These are phyloP conservation scores for Dictyostelium citrinum DNA, from an alignment of 78 protist species.

Conservation along the genomic window DNA sequence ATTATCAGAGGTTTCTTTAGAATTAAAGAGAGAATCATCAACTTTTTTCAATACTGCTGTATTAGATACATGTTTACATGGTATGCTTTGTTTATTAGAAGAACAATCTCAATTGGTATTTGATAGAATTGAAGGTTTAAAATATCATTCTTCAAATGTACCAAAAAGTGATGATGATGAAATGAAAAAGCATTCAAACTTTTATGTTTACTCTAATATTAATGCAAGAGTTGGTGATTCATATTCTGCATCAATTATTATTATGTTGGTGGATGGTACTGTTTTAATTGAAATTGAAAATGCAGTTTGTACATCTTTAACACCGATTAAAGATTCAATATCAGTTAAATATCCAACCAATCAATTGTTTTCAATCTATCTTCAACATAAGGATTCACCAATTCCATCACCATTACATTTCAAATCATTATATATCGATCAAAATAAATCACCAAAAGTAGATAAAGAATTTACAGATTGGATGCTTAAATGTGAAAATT, in stretches of 20 bases:
- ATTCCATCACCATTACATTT: neutral
- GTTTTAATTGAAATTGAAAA: neutral
- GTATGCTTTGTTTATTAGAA: neutral
- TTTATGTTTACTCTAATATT: neutral
- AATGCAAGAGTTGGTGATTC: neutral
- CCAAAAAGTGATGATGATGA: neutral
- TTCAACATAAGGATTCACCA: neutral
- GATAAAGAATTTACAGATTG: neutral
- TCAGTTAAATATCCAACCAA: neutral
- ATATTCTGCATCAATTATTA: neutral
- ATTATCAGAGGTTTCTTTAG: neutral
- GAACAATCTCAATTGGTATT: neutral
- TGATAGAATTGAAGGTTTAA: neutral
- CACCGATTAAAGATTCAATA: neutral
- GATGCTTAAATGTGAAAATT: neutral
- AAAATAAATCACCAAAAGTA: neutral
- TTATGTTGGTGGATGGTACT: neutral
- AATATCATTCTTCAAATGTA: neutral
- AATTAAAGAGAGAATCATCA: neutral
- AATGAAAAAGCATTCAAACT: neutral
- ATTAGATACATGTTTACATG: neutral
- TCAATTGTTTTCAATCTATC: neutral
- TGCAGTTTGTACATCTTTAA: neutral
- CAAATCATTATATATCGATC: neutral
- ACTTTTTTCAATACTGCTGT: neutral